A percentile compares a stretch with the other conserved stretches of the same genome.
These are phyloP conservation scores for Hippophae rhamnoides DNA, from an alignment of 306 rosid species.

Conservation along the genomic window DNA sequence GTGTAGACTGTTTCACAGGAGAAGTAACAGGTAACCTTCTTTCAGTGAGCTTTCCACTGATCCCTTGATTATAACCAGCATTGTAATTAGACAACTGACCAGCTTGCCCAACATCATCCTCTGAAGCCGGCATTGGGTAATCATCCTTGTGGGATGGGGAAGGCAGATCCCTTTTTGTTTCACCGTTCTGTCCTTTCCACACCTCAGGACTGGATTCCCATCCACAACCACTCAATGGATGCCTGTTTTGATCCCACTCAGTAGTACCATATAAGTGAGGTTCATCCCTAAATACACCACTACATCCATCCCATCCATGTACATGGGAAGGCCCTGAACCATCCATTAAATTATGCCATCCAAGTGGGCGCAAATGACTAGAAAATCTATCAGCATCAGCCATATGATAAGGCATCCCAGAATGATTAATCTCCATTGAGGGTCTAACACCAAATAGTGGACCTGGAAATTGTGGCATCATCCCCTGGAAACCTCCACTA, in stretches of 20 bases:
- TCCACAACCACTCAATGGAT: slow-evolving; percentile 58
- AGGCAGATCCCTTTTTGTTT: slow-evolving; percentile 59
- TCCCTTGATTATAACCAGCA: slow-evolving; percentile 27
- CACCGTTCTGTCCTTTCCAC: slow-evolving; percentile 80
- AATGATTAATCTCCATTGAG: slow-evolving; percentile 67
- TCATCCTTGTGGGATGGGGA: slow-evolving; percentile 64
- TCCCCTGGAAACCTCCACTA: slow-evolving; percentile 83
- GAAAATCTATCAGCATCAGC: slow-evolving; percentile 86
- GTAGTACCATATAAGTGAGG: slow-evolving; percentile 63
- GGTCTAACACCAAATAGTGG: slow-evolving; percentile 88
- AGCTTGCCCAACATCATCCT: slow-evolving; percentile 34
- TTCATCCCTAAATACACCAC: slow-evolving; percentile 71
- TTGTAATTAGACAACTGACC: slow-evolving; percentile 49
- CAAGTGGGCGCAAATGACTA: slow-evolving; percentile 79
- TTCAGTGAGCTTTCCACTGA: slow-evolving; percentile 45
- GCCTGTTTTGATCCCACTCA: slow-evolving; percentile 92
- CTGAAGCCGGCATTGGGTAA: slow-evolving; percentile 27
- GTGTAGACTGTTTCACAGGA: slow-evolving; percentile 43
- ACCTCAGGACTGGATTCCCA: slow-evolving; percentile 81
- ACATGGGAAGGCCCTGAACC: slow-evolving; percentile 83
- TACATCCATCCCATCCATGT: slow-evolving; percentile 88
- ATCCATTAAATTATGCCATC: slow-evolving; percentile 89
- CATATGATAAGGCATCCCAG: slow-evolving; percentile 80
- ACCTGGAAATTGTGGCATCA: slow-evolving; percentile 76
- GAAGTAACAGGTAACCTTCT: slow-evolving; percentile 35